Evolutionary conservation across 2,329 filamentous ascomycete species (phyloP).

Genomic region (Fusarium miscanthi): DNA sequence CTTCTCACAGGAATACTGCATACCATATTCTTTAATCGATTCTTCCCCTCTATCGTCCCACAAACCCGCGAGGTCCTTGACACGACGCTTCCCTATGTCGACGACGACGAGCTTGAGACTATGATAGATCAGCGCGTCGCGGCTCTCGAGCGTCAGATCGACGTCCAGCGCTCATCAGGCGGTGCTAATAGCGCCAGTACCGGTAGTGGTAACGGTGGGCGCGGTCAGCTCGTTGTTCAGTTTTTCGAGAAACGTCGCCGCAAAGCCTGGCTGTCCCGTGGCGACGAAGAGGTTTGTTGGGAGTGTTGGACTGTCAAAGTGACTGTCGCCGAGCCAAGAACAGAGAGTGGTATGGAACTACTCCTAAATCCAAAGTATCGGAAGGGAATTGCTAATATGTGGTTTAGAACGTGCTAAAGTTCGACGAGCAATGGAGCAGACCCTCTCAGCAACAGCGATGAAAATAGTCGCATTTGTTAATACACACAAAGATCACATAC

Average conservation of each 20-base stretch:
- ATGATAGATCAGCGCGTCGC: constrained; percentile 90
- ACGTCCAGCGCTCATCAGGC: constrained; percentile 63
- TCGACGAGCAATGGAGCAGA: constrained; percentile 89
- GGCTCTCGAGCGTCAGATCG: constrained; percentile 81
- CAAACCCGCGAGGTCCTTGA: constrained; percentile 90
- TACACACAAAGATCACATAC: constrained; percentile 93
- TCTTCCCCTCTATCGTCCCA: constrained; percentile 88
- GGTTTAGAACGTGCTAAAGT: constrained; percentile 85
- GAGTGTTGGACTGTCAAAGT: constrained; percentile 95
- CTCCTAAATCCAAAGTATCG: neutral
- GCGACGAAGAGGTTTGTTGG: constrained; percentile 96
- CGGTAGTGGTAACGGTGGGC: constrained; percentile 61
- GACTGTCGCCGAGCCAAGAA: constrained; percentile 89
- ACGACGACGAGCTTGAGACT: constrained; percentile 90
- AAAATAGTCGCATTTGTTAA: constrained; percentile 92
- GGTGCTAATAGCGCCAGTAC: constrained; percentile 24
- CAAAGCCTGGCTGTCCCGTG: constrained; percentile 81
- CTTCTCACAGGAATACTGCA: constrained; percentile 79
- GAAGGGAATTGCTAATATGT: neutral
- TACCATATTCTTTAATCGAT: constrained; percentile 98
- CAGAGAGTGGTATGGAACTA: constrained; percentile 77
- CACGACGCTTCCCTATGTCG: constrained; percentile 87
- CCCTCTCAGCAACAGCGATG: constrained; percentile 85
- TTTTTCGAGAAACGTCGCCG: constrained; percentile 94
- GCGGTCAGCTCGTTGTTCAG: constrained; percentile 85